A percentile compares a stretch with the other conserved stretches of the same genome.
These are phyloP conservation scores for Fraxinus velutina DNA, from an alignment of 305 asterid genomes.

Conservation along the genomic window DNA sequence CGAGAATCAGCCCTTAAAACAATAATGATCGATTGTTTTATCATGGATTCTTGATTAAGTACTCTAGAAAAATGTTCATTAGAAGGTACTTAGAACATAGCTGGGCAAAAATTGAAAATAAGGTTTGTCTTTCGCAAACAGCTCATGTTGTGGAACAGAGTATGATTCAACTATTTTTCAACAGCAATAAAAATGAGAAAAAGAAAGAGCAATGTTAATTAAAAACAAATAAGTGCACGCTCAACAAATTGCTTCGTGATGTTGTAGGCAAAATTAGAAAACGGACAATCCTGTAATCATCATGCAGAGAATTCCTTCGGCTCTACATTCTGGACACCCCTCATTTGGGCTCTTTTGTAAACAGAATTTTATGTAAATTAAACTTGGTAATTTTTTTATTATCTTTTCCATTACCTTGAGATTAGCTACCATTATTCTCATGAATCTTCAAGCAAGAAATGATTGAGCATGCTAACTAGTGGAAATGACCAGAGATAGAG, in stretches of 20 bases:
- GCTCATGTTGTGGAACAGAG: not conserved
- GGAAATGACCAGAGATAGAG: not conserved
- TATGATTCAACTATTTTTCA: not conserved
- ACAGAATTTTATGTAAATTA: not conserved
- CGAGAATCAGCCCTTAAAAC: not conserved
- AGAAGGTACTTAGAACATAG: not conserved
- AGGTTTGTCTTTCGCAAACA: not conserved
- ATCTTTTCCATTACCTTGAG: not conserved
- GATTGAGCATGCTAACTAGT: not conserved
- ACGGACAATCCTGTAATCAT: not conserved
- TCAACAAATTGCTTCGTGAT: not conserved
- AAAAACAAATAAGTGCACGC: not conserved
- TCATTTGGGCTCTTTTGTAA: not conserved
- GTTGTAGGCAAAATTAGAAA: not conserved
- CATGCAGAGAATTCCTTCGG: not conserved
- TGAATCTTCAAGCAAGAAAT: not conserved
- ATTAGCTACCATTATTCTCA: not conserved
- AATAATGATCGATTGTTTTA: not conserved
- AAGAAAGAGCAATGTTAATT: not conserved
- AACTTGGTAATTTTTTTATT: not conserved
- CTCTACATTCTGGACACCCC: not conserved
- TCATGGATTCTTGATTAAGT: not conserved
- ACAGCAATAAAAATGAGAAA: not conserved
- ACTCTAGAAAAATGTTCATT: not conserved
- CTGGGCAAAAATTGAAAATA: not conserved